Evolutionary conservation across 495 filamentous ascomycete genomes (phyloP), one percentile per base, ranked within the genome.

Genomic region (Amorphotheca resinae): DNA sequence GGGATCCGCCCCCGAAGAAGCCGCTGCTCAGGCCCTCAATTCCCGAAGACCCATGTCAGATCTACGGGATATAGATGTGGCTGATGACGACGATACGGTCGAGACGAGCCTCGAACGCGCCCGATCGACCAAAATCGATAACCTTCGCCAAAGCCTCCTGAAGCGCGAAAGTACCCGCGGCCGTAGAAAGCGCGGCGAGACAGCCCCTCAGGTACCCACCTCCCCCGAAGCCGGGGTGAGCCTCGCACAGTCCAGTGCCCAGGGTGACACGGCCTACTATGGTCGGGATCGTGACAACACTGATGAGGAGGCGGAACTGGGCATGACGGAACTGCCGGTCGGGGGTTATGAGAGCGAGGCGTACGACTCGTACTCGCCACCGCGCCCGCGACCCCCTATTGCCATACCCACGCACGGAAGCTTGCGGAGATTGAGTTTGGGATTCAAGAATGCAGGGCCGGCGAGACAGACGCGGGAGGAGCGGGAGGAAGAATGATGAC

Each of bases 121-220:
- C 18, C 51, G 63, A 1, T 52, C 46, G 2, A 50, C 46, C 17
- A 54, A 60, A 8, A 54, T 66, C 12, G 62, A 65, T 43, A 55
- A 59, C 28, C 56, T 67, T 2, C 47, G 59, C 22, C 46, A 52
- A 34, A 46, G 51, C 8, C 40, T 69, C 4, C 30, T 68, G 9
- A 64, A 58, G 25, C 57, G 62, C 16, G 54, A 60, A 37, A 52
- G 51, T 2, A 67, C 65, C 0, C 50, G 56, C 17, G 66, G 65
- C 2, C 52, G 63, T 23, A 50, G 66, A 28, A 54, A 49, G 42
- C 44, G 49, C 4, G 53, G 53, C 18, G 49, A 56, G 23, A 11
- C 20, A 8, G 11, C 50, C 1, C 53, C 53, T 1, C 4, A 31
- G 1, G 12, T 45, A 14, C 28, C 33, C 3, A 30, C 23, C 11